Base-by-base conservation (phyloP, 2,329 filamentous ascomycete species). In the Juglanconis oblonga region DNA sequence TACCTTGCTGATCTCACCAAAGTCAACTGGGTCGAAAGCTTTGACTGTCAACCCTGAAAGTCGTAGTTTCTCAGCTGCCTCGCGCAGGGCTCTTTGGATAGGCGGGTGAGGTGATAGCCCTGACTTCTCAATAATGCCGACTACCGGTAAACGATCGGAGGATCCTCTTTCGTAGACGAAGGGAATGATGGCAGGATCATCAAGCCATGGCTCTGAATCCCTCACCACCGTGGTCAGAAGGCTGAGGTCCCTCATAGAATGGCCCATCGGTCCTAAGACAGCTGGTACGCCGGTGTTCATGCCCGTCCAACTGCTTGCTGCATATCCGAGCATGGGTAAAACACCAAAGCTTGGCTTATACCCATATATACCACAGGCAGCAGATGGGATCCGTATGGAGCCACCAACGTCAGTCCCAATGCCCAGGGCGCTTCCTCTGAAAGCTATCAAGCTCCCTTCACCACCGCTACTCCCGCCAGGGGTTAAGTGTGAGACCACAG, bases 311-410 rank as follows among this genome's bases (percentile, higher is more conserved):
- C 68, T 68, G 9, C 68, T 71, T 50, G 64, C 66, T 1, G 70
- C 69, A 35, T 71, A 72, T 1, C 68, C 69, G 47, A 69, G 65
- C 66, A 72, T 72, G 7, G 71, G 70, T 17, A 73, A 63, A 24
- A 72, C 53, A 17, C 71, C 71, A 50, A 65, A 69, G 44, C 62
- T 69, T 1, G 70, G 70, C 61, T 70, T 71, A 45, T 67, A 71
- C 5, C 66, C 68, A 55, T 70, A 72, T 10, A 71, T 64, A 5
- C 69, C 69, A 57, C 71, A 71, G 32, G 67, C 67, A 2, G 70
- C 70, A 3, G 70, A 14, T 8, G 44, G 54, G 31, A 56, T 67
- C 5, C 67, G 60, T 2, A 69, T 59, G 29, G 66, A 68, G 0
- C 67, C 67, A 10, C 67, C 67, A 7, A 68, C 65, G 42, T 69